phyloP scores from a whole-genome alignment of 1,139 yeast species.

The Lodderomyces theae region DNA sequence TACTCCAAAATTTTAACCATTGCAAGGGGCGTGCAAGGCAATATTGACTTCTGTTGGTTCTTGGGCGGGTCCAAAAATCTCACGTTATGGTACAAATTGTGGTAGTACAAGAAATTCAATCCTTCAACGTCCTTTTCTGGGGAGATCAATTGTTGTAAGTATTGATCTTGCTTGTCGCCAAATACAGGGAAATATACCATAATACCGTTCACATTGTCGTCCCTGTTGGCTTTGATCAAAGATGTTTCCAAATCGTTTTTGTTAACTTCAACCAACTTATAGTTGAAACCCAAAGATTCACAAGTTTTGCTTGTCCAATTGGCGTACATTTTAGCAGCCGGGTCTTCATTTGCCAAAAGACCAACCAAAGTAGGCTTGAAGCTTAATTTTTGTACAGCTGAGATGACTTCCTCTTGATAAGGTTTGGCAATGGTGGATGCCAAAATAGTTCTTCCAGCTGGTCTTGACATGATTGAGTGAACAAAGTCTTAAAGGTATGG shows the following conservation, averaged over 20 bases:
- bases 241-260: conserved; percentile 85
- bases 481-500: too few species aligned
- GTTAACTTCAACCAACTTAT: conserved; percentile 69
- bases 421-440: conserved; percentile 87
- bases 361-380: conserved; percentile 80
- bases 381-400: conserved; percentile 51
- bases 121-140: conserved; percentile 96
- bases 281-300: conserved; percentile 77
- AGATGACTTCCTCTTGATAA: conserved; percentile 67
- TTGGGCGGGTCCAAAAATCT: conserved; percentile 72
- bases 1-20: conserved; percentile 89
- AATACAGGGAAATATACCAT: conserved; percentile 99
- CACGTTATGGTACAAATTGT: conserved; percentile 89
- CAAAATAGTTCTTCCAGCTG: conserved; percentile 75
- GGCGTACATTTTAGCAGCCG: conserved; percentile 94
- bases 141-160: conserved; percentile 85
- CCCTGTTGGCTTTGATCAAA: conserved; percentile 77
- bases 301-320: conserved; percentile 94
- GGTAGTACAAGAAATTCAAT: conserved; percentile 82
- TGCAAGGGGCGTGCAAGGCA: conserved; percentile 96
- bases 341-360: conserved; percentile 85
- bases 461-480: conserved; percentile 17
- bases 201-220: conserved; percentile 78
- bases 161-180: conserved; percentile 92
- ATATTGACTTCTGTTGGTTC: conserved; percentile 72